Conservation (phyloP, 352 stramenopile genomes). For the Globisporangium spinosum region DNA sequence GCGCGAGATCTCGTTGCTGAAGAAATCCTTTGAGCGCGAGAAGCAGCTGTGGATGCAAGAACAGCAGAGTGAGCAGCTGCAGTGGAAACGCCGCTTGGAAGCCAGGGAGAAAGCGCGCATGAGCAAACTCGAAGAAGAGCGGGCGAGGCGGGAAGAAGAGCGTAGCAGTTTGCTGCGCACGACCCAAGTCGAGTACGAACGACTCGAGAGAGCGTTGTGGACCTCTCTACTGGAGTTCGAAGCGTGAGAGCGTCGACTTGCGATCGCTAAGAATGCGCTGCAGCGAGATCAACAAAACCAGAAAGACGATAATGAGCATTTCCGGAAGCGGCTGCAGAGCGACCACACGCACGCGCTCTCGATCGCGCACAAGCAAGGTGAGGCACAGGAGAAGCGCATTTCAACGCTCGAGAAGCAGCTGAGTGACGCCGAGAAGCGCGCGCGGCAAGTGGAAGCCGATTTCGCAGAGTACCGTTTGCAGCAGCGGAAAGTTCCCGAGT, state of each 20-base stretch:
- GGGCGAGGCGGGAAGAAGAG: constrained; percentile 74
- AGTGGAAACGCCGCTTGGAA: constrained; percentile 54
- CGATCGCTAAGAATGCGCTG: constrained; percentile 42
- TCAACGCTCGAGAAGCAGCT: constrained; percentile 41
- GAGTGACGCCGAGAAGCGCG: constrained; percentile 37
- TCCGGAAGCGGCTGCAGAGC: constrained; percentile 55
- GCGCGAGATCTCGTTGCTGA: constrained; percentile 26
- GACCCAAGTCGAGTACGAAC: constrained; percentile 66
- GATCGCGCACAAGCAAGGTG: constrained; percentile 52
- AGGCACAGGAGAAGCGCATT: constrained; percentile 46
- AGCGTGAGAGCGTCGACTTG: constrained; percentile 51
- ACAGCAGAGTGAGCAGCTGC: constrained; percentile 39
- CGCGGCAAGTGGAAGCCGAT: constrained; percentile 58
- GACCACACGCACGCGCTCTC: constrained; percentile 54
- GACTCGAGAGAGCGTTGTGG: constrained; percentile 56
- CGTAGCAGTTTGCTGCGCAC: constrained; percentile 44
- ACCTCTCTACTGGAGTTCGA: constrained; percentile 57
- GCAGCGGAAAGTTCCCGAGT: constrained; percentile 70
- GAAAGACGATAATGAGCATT: constrained; percentile 50
- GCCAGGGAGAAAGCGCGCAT: constrained; percentile 63
- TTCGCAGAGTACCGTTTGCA: constrained; percentile 69
- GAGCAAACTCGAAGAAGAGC: constrained; percentile 75
- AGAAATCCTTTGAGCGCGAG: constrained; percentile 33
- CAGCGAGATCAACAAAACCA: constrained; percentile 55
- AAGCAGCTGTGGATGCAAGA: constrained; percentile 42